Conservation (phyloP, 2,329 filamentous ascomycete genomes). For the Catunica adiposa region DNA sequence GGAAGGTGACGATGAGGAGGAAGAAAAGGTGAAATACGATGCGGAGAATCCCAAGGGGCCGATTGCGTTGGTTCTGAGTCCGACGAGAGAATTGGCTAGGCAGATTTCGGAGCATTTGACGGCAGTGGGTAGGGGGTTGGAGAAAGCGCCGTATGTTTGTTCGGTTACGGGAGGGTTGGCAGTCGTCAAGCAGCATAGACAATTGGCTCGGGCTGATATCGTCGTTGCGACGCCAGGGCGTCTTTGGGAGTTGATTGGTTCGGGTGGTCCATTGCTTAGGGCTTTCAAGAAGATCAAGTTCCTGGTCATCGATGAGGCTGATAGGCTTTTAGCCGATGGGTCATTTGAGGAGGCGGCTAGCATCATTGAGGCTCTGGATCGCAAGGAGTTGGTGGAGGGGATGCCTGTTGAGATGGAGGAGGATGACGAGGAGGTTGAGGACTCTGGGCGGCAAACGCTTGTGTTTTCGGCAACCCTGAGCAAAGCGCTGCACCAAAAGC, state of each 20-base stretch:
- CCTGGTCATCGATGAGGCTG: slow-evolving; percentile 84
- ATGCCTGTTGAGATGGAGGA: background rate
- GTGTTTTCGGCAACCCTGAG: slow-evolving; percentile 97
- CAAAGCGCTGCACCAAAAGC: slow-evolving; percentile 76
- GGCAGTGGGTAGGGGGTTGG: slow-evolving; percentile 47
- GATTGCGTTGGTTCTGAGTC: slow-evolving; percentile 68
- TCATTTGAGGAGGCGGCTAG: slow-evolving; percentile 91
- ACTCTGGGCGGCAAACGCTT: slow-evolving; percentile 60
- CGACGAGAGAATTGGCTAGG: slow-evolving; percentile 84
- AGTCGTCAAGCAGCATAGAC: slow-evolving; percentile 83
- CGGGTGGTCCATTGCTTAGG: slow-evolving; percentile 49
- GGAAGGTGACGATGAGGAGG: slow-evolving; percentile 15
- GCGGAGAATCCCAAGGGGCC: slow-evolving; percentile 30
- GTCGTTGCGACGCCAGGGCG: slow-evolving; percentile 87
- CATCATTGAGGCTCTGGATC: slow-evolving; percentile 67
- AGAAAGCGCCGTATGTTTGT: slow-evolving; percentile 54
- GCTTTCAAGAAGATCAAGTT: slow-evolving; percentile 62
- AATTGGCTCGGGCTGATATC: slow-evolving; percentile 70
- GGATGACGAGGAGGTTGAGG: slow-evolving; percentile 33
- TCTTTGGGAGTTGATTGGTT: slow-evolving; percentile 83
- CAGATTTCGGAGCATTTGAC: slow-evolving; percentile 75
- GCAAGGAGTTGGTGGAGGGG: slow-evolving; percentile 33
- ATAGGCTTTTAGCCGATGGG: slow-evolving; percentile 77
- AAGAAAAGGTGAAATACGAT: slow-evolving; percentile 17
- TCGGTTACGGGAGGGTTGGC: slow-evolving; percentile 85